phyloP scores from a whole-genome alignment of 179 eudicot genomes.

The Camellia oleifera region DNA sequence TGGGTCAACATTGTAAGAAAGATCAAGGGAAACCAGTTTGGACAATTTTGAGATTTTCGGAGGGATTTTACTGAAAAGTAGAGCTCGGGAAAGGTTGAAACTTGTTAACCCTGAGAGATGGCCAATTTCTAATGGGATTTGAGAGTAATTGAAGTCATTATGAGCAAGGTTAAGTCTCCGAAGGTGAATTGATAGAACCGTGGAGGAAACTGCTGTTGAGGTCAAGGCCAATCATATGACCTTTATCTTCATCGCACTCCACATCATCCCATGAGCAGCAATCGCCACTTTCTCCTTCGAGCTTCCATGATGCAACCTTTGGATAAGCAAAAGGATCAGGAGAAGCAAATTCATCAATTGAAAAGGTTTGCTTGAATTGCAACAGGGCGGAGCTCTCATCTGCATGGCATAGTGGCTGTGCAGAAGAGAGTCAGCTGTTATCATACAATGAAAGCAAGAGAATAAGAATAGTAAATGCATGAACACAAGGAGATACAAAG shows the following conservation, averaged over 20 bases:
- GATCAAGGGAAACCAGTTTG: conserved; percentile 17
- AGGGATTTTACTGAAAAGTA: conserved; percentile 16
- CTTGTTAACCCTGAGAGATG: not conserved
- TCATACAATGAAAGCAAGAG: no score
- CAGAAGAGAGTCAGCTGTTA: no score
- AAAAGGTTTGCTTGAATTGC: conserved; percentile 7
- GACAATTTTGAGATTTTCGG: not conserved
- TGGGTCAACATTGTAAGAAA: not conserved
- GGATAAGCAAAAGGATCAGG: not conserved
- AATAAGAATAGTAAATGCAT: no score
- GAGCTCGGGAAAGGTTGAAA: conserved; percentile 5
- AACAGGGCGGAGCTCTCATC: not conserved
- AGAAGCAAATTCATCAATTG: not conserved
- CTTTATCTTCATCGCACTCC: not conserved
- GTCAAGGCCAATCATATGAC: conserved; percentile 16
- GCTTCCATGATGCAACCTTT: not conserved
- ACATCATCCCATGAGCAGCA: conserved; percentile 2
- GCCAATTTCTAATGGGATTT: not conserved
- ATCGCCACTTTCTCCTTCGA: not conserved
- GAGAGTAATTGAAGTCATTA: not conserved
- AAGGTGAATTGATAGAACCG: not conserved
- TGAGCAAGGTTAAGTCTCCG: not conserved
- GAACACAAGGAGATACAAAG: no score
- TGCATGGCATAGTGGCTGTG: not conserved
- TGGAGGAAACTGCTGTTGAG: conserved; percentile 1